These are phyloP conservation scores for Puya raimondii DNA, from an alignment of 176 grass and related monocot species.

Conservation along the genomic window DNA sequence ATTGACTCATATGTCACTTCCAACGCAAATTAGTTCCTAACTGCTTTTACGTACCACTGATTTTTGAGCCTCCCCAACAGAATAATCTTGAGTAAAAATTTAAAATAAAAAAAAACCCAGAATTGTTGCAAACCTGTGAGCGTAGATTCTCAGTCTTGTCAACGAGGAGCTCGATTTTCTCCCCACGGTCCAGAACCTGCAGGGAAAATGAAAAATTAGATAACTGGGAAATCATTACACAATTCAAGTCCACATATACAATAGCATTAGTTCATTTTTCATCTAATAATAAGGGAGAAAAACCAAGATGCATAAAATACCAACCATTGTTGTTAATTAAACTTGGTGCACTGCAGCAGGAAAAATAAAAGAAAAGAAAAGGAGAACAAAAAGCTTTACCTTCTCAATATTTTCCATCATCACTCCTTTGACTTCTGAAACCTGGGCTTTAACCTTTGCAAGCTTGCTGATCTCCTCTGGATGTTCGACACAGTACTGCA, in stretches of 20 bases:
- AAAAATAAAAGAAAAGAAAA: not conserved
- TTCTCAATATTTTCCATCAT: constrained; percentile 99
- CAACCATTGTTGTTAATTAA: not conserved
- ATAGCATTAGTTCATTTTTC: not conserved
- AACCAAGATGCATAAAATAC: not conserved
- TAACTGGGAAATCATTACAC: not conserved
- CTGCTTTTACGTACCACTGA: no score
- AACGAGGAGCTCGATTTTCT: constrained; percentile 83
- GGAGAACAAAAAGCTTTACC: constrained; percentile 12
- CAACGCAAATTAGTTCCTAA: no score
- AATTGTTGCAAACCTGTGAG: constrained; percentile 38
- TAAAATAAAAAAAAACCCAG: not conserved
- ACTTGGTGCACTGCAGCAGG: not conserved
- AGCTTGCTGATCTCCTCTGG: constrained; percentile 85
- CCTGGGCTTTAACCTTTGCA: constrained; percentile 87
- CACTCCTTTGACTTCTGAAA: constrained; percentile 87
- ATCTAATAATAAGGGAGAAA: not conserved
- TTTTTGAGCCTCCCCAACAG: not conserved
- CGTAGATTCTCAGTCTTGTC: constrained; percentile 88
- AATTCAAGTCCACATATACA: not conserved
- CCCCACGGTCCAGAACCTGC: constrained; percentile 75
- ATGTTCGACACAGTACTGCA: constrained; percentile 73
- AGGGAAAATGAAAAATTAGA: no score
- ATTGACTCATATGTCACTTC: no score
- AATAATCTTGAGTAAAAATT: not conserved